These are phyloP conservation scores for Penicillium atrosanguineum DNA, from an alignment of 495 filamentous ascomycete species.

Conservation along the genomic window DNA sequence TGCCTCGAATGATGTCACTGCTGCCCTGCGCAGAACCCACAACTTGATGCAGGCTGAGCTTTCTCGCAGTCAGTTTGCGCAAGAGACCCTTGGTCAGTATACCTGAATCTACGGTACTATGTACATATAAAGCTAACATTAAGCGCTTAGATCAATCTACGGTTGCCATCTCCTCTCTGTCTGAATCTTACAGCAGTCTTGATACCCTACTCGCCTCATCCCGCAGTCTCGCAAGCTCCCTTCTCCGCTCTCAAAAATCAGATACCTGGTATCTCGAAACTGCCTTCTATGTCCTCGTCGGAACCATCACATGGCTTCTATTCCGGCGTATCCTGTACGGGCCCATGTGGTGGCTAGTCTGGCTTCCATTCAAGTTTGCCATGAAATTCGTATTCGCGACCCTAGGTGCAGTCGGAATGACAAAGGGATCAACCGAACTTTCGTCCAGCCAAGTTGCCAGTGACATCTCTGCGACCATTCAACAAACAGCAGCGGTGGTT, in stretches of 20 bases:
- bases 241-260: slow-evolving; percentile 84
- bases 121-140: slow-evolving; percentile 8
- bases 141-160: slow-evolving; percentile 60
- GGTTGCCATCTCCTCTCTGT: slow-evolving; percentile 73
- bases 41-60: slow-evolving; percentile 79
- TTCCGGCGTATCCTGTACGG: slow-evolving; percentile 84
- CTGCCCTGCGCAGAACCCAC: slow-evolving; percentile 80
- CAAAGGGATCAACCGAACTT: slow-evolving; percentile 28
- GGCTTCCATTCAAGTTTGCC: slow-evolving; percentile 69
- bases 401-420: slow-evolving; percentile 37
- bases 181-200: slow-evolving; percentile 73
- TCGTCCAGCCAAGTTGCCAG: slow-evolving; percentile 13
- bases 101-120: neutral
- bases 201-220: slow-evolving; percentile 72
- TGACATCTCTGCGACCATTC: slow-evolving; percentile 15
- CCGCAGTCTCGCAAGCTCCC: slow-evolving; percentile 69
- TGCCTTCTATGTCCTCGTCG: slow-evolving; percentile 74
- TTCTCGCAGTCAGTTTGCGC: slow-evolving; percentile 78
- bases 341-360: slow-evolving; percentile 84
- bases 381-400: slow-evolving; percentile 48
- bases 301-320: slow-evolving; percentile 79
- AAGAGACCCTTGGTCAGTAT: slow-evolving; percentile 66
- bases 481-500: slow-evolving; percentile 17
- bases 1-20: slow-evolving; percentile 80
- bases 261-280: slow-evolving; percentile 97